phyloP scores from a whole-genome alignment of 2,329 filamentous ascomycete species.

The Fusarium praegraminearum region DNA sequence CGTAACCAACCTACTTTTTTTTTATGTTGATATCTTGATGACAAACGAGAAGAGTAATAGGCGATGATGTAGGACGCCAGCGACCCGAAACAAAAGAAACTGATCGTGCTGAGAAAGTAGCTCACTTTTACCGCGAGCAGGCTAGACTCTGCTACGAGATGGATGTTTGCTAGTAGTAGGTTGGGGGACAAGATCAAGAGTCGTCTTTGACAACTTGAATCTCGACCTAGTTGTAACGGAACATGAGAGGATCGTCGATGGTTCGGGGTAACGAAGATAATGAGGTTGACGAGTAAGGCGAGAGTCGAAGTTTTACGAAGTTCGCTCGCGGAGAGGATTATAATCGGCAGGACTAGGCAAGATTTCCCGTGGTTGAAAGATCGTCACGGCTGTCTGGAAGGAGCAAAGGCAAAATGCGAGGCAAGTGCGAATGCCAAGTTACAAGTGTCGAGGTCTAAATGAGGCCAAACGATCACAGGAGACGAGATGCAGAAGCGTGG shows the following conservation, averaged over 20 bases:
- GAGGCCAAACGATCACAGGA: constrained; percentile 46
- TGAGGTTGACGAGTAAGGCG: constrained; percentile 32
- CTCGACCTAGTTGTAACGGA: constrained; percentile 48
- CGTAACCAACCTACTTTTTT: constrained; percentile 45
- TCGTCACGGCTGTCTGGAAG: constrained; percentile 46
- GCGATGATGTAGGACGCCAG: constrained; percentile 65
- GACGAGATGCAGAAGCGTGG: constrained; percentile 33
- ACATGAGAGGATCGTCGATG: constrained; percentile 50
- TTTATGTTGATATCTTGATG: constrained; percentile 37
- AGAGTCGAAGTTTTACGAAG: constrained; percentile 47
- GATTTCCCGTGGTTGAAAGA: constrained; percentile 43
- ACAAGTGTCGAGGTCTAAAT: constrained; percentile 48
- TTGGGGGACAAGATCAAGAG: constrained; percentile 48
- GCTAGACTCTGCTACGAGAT: constrained; percentile 44
- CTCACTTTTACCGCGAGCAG: constrained; percentile 63
- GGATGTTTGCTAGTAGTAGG: constrained; percentile 31
- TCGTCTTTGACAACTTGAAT: constrained; percentile 51
- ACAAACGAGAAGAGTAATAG: constrained; percentile 51
- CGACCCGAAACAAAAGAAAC: constrained; percentile 61
- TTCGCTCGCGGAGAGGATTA: constrained; percentile 39
- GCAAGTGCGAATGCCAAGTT: constrained; percentile 48
- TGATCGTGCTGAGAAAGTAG: constrained; percentile 55
- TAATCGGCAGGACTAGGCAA: constrained; percentile 34
- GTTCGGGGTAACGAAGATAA: constrained; percentile 36
- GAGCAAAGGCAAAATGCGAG: constrained; percentile 43